Percentiles rank a stretch among this genome's conserved stretches.
Conservation (phyloP, 2,329 filamentous ascomycete species). For the Xylariaceae sp. region DNA sequence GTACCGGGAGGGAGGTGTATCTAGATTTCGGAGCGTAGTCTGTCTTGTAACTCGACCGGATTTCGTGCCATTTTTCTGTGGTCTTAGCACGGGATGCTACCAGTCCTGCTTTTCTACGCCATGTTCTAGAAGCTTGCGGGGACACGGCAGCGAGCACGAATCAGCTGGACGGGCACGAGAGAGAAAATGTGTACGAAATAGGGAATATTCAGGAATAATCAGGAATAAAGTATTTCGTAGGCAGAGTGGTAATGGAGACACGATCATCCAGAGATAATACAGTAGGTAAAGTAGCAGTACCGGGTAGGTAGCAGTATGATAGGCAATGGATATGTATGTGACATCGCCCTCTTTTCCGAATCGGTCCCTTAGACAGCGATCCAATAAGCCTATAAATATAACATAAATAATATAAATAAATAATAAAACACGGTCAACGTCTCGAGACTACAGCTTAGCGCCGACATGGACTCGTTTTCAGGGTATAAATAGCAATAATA, state of each 20-base stretch:
- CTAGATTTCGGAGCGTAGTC: not conserved
- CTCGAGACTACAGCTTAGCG: not conserved
- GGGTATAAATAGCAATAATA: not conserved
- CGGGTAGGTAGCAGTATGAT: not conserved
- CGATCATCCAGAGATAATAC: not conserved
- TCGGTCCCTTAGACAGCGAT: no score
- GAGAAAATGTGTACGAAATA: not conserved
- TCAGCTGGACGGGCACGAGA: constrained; percentile 1
- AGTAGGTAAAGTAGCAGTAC: not conserved
- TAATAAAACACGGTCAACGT: no score
- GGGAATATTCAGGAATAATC: no score
- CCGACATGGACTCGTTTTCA: not conserved
- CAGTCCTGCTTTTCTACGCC: constrained; percentile 3
- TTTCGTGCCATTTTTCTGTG: no score
- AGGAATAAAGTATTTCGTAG: no score
- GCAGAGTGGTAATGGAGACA: not conserved
- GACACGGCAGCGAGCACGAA: constrained; percentile 6
- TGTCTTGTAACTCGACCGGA: no score
- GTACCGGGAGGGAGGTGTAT: not conserved
- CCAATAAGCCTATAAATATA: no score
- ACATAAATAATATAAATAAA: no score
- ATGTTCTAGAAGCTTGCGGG: constrained; percentile 20
- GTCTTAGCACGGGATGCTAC: not conserved
- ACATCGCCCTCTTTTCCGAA: not conserved
- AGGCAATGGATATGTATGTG: not conserved